These are phyloP conservation scores for Sugiyamaella paludigena DNA, from an alignment of 1,139 yeast genomes.

Conservation along the genomic window DNA sequence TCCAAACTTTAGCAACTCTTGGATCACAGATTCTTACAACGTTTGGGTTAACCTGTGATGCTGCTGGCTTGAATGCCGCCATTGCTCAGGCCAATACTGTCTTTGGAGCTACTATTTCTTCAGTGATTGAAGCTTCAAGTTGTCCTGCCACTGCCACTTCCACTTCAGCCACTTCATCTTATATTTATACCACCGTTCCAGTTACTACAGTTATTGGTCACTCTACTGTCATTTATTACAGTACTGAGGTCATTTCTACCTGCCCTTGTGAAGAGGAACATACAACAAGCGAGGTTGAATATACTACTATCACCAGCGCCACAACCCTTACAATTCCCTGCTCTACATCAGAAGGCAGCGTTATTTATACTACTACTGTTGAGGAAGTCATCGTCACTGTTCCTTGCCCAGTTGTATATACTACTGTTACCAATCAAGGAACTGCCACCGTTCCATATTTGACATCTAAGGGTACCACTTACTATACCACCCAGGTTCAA, in stretches of 20 bases:
- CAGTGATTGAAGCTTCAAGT: conserved; percentile 8
- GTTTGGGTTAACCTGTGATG: conserved; percentile 12
- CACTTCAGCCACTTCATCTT: conserved; percentile 1
- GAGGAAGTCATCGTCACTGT: conserved; percentile 6
- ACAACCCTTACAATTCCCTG: conserved; percentile 10
- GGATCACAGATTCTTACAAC: conserved; percentile 8
- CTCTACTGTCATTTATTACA: conserved; percentile 11
- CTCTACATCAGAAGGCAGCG: conserved; percentile 9
- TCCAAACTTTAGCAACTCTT: conserved; percentile 1
- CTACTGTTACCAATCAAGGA: neutral
- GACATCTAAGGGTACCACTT: neutral
- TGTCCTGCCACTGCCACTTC: conserved; percentile 7
- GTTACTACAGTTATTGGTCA: conserved; percentile 14
- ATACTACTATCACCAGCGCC: conserved; percentile 8
- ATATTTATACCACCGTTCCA: conserved; percentile 1
- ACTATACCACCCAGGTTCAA: neutral
- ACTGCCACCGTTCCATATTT: conserved; percentile 3
- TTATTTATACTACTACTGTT: conserved; percentile 4
- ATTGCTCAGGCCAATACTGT: conserved; percentile 10
- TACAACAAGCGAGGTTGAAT: conserved; percentile 3
- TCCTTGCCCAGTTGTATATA: conserved; percentile 9
- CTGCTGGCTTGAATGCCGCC: conserved; percentile 11
- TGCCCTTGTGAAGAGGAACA: conserved; percentile 15
- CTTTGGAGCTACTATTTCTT: conserved; percentile 3
- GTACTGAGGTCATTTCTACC: conserved; percentile 14